Evolutionary conservation across 257 asterid genomes (phyloP), one percentile per base, ranked within the genome.

Genomic region (Lavandula angustifolia): DNA sequence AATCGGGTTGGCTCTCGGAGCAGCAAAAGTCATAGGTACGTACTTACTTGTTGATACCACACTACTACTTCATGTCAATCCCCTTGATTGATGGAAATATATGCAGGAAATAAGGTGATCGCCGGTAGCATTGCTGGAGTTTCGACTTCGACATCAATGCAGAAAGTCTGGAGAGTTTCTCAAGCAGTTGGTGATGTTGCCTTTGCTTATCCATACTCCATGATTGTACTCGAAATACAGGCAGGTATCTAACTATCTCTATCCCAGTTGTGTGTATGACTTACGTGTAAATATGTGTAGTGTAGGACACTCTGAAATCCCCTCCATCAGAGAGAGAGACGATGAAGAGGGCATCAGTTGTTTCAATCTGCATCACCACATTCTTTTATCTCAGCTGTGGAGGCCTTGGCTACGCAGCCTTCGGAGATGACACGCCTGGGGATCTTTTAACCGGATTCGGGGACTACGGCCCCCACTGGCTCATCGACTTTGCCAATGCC

Each of bases 171-270:
- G 97, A 62, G 76, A 43, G 78, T 87, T 66, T 80, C 86, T 72
- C 85, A 87, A 77, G 94, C 92, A 5, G 78, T 87, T 34, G 97
- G 96, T 29, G 80, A 82, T 62, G 76, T 90, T 49, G 97, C 97
- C 46, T 91, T 91, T 57, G 81, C 97, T 58, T 91, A 72, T 64
- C 92, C 95, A 6, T 91, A 79, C 80, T 61, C 91, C 73, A 75
- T 79, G 68, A 73, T 85, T 70, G 84, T 84, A 64, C 82, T 87
- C 27, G 90, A 90, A 56, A 80, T 90, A 60, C 97, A 90, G 95
- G 97, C 87, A 75, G 40, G 9, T 38, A 38, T 22, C 31, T 69
- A 74, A 12, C 54, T 37, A 22, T 17, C 16, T 37, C 4, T 9
- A 12, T n/a, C 35, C 7, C 34, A 46, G 42, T 60, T 1, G 10